A percentile compares a stretch with the other conserved stretches of the same genome.
These are phyloP conservation scores for Naganishia vaughanmartiniae DNA, from an alignment of 768 basidiomycete species.

Conservation along the genomic window DNA sequence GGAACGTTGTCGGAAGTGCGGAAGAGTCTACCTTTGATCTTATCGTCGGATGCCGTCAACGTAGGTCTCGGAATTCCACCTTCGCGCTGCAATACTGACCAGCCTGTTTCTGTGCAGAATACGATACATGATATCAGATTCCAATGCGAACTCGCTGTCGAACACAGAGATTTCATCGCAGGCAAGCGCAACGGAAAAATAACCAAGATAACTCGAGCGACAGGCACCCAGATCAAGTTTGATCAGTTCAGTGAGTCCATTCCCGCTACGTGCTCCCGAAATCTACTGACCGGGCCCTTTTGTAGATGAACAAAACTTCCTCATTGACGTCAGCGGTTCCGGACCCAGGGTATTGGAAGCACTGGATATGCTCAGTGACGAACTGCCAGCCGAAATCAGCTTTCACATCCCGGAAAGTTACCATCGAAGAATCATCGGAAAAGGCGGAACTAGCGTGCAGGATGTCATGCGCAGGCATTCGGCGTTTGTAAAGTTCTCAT, in stretches of 20 bases:
- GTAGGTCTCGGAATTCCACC: conserved; percentile 54
- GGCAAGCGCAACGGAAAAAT: conserved; percentile 99
- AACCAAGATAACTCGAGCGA: conserved; percentile 98
- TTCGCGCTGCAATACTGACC: conserved; percentile 44
- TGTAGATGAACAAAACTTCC: conserved; percentile 70
- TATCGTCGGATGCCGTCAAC: conserved; percentile 89
- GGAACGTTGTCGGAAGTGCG: conserved; percentile 89
- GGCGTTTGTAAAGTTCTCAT: conserved; percentile 99
- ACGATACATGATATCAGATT: conserved; percentile 98
- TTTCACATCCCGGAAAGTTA: conserved; percentile 98
- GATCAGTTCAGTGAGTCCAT: conserved; percentile 19
- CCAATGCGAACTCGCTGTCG: conserved; percentile 95
- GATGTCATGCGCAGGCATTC: conserved; percentile 99
- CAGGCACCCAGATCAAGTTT: conserved; percentile 79
- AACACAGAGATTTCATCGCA: conserved; percentile 92
- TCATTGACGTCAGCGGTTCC: conserved; percentile 84
- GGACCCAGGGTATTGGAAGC: conserved; percentile 83
- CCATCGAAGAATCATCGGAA: conserved; percentile 98
- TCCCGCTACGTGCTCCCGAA: no score
- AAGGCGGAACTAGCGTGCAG: conserved; percentile 95
- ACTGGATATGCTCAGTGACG: conserved; percentile 84
- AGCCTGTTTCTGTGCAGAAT: conserved; percentile 53
- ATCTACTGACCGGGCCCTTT: background rate
- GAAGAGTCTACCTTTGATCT: conserved; percentile 74
- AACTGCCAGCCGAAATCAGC: conserved; percentile 95